phyloP scores from a whole-genome alignment of 1,284 basidiomycete genomes.

The Meira nashicola region DNA sequence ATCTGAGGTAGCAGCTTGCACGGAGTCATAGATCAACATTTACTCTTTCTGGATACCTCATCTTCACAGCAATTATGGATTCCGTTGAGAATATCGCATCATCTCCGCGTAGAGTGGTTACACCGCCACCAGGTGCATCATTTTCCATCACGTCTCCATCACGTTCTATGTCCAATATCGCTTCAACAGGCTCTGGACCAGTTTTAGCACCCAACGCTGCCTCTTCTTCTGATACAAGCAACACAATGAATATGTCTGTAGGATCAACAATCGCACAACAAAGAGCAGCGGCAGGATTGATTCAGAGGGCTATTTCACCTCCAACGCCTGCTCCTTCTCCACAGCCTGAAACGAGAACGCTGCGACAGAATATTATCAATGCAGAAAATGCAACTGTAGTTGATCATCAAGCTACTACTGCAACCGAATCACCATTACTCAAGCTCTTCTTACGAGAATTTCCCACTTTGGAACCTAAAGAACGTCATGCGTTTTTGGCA shows the following conservation, averaged over 20 bases:
- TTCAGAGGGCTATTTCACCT: constrained; percentile 37
- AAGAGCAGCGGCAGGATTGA: background rate
- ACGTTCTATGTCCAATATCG: no score
- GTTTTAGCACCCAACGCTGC: no score
- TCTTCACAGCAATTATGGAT: no score
- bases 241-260: background rate
- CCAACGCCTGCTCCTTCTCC: constrained; percentile 46
- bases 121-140: no score
- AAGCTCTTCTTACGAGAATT: constrained; percentile 29
- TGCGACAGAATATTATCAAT: background rate
- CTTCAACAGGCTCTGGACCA: no score
- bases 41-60: no score
- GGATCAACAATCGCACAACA: background rate
- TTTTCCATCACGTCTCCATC: no score
- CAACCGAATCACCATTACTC: constrained; percentile 26
- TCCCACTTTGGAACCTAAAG: constrained; percentile 20
- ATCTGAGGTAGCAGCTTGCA: no score
- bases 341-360: constrained; percentile 26
- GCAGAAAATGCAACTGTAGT: background rate
- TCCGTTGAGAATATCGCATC: no score
- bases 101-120: no score
- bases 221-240: no score
- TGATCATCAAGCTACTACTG: background rate
- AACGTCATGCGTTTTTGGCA: constrained; percentile 26
- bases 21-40: no score